Evolutionary conservation across 345 rosid species (phyloP).

Genomic region (Abelmoschus esculentus): DNA sequence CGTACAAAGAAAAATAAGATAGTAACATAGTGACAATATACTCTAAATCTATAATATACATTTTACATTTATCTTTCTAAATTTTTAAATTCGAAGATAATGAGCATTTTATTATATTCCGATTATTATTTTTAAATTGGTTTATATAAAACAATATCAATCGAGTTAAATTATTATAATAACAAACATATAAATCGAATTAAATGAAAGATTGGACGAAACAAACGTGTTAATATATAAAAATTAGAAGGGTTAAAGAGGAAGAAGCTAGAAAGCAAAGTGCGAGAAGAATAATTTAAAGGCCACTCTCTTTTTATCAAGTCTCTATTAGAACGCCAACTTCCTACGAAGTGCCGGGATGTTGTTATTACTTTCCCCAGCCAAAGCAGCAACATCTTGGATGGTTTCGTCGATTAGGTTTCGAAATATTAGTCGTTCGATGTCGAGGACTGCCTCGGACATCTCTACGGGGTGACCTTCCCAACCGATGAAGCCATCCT

Average conservation of each 20-base stretch:
- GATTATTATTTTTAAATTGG: too few relatives aligned
- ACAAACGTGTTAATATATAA: neutral
- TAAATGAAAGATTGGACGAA: neutral
- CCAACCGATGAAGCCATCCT: constrained; percentile 54
- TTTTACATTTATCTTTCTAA: too few relatives aligned
- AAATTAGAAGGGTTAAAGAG: neutral
- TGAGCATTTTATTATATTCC: too few relatives aligned
- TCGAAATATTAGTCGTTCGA: constrained; percentile 76
- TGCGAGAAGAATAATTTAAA: constrained; percentile 11
- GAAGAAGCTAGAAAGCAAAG: neutral
- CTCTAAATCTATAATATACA: neutral
- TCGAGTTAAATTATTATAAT: too few relatives aligned
- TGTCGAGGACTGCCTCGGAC: constrained; percentile 67
- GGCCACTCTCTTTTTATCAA: constrained; percentile 9
- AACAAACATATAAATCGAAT: too few relatives aligned
- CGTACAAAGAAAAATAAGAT: too few relatives aligned
- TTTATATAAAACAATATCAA: too few relatives aligned
- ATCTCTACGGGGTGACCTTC: constrained; percentile 51
- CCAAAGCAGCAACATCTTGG: constrained; percentile 41
- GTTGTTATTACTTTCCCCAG: constrained; percentile 21
- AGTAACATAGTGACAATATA: too few relatives aligned
- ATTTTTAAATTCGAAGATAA: too few relatives aligned
- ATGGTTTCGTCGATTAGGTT: constrained; percentile 82
- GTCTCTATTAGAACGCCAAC: constrained; percentile 53
- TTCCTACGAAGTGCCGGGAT: constrained; percentile 41